A percentile compares a stretch with the other conserved stretches of the same genome.
Conservation (phyloP, 208 protist genomes). For the Trypanosoma mega region DNA sequence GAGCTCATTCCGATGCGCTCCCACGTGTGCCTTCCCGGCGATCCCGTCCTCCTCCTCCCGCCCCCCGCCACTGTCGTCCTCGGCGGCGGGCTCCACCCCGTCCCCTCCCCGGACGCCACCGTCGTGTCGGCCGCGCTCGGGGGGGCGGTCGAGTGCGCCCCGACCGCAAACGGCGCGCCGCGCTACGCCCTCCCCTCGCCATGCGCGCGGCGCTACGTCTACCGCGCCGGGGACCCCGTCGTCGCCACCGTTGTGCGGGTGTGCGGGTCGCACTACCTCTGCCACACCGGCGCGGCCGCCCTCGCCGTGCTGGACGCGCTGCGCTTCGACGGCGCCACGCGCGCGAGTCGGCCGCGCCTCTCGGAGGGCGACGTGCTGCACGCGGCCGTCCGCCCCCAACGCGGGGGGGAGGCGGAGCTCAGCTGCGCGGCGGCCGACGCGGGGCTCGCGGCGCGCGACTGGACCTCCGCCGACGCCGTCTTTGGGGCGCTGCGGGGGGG, state of each 20-base stretch:
- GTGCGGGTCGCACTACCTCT: conserved; percentile 62
- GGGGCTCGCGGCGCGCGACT: conserved; percentile 73
- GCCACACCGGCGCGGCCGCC: conserved; percentile 47
- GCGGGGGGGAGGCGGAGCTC: conserved; percentile 52
- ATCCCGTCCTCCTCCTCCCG: conserved; percentile 60
- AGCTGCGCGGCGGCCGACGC: conserved; percentile 74
- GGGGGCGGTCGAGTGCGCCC: conserved; percentile 36
- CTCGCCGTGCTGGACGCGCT: conserved; percentile 67
- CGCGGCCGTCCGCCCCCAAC: conserved; percentile 55
- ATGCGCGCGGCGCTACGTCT: conserved; percentile 56
- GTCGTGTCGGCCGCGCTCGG: conserved; percentile 62
- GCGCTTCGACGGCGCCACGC: conserved; percentile 85
- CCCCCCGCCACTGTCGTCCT: conserved; percentile 53
- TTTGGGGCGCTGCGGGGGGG: conserved; percentile 79
- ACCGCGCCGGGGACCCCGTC: conserved; percentile 58
- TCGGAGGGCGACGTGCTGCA: conserved; percentile 77
- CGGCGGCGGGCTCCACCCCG: conserved; percentile 53
- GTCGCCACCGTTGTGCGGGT: conserved; percentile 62
- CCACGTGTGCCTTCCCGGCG: conserved; percentile 80
- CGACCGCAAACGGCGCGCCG: conserved; percentile 26
- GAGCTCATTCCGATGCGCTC: conserved; percentile 51
- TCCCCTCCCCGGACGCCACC: conserved; percentile 14
- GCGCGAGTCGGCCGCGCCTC: conserved; percentile 68
- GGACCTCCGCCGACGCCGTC: conserved; percentile 75
- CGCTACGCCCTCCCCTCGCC: conserved; percentile 55